These are phyloP conservation scores for Fagopyrum esculentum DNA, from an alignment of 148 eudicot species.

Conservation along the genomic window DNA sequence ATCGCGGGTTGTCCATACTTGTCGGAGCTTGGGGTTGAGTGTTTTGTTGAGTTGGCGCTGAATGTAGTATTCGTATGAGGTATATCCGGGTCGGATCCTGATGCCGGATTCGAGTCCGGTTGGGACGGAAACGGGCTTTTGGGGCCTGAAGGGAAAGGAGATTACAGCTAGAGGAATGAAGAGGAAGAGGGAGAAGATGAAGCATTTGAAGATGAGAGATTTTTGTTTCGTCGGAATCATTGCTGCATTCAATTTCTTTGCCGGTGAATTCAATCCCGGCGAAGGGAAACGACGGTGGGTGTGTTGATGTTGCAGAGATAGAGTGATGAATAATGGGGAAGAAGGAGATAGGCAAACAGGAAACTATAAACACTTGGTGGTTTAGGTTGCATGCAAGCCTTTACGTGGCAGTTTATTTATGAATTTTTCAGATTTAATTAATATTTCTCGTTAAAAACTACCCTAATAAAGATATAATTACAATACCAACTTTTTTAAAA, in stretches of 20 bases:
- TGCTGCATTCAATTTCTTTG: too few relatives aligned
- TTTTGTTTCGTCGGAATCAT: too few relatives aligned
- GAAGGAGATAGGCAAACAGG: too few relatives aligned
- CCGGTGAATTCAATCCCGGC: too few relatives aligned
- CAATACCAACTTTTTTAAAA: too few relatives aligned
- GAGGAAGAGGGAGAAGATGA: slow-evolving; percentile 32
- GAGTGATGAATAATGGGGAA: too few relatives aligned
- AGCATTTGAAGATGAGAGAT: slow-evolving; percentile 26
- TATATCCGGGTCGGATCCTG: slow-evolving; percentile 69
- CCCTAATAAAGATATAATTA: too few relatives aligned
- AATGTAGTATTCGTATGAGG: slow-evolving; percentile 64
- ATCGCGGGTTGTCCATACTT: slow-evolving; percentile 75
- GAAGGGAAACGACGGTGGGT: too few relatives aligned
- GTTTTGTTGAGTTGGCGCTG: slow-evolving; percentile 70
- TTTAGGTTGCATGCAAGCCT: neutral
- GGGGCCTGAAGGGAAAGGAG: slow-evolving; percentile 16
- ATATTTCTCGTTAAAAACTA: too few relatives aligned
- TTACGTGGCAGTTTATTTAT: neutral
- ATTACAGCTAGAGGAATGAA: slow-evolving; percentile 26
- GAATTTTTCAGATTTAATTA: too few relatives aligned
- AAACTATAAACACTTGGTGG: neutral
- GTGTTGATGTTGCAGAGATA: too few relatives aligned
- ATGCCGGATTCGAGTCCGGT: slow-evolving; percentile 24
- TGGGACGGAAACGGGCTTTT: neutral
- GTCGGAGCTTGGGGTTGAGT: slow-evolving; percentile 63